Conservation (phyloP, 169 alveolate genomes). For the Neospora caninum region DNA sequence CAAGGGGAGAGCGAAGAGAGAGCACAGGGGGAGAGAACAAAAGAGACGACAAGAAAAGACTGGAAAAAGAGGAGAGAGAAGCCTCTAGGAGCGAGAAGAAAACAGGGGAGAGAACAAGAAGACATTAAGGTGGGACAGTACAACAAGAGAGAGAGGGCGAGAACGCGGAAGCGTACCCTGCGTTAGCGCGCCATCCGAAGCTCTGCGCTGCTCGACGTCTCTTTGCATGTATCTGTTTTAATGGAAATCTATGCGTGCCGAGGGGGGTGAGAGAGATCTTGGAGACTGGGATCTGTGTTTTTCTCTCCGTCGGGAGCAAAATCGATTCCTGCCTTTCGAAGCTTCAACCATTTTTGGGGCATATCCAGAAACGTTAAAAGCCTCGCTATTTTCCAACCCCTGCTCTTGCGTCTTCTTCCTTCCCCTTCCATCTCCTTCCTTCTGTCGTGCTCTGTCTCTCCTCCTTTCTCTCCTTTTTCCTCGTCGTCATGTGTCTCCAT, state of each 20-base stretch:
- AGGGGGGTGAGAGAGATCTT: too few species aligned
- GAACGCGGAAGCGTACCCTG: too few species aligned
- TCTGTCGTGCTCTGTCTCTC: not conserved
- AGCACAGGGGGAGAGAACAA: not conserved
- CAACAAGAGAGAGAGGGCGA: not conserved
- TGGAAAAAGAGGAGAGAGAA: not conserved
- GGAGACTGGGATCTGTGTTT: too few species aligned
- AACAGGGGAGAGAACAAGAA: not conserved
- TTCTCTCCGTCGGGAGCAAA: too few species aligned
- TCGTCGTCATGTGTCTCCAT: not conserved
- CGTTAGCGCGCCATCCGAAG: too few species aligned
- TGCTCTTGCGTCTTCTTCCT: not conserved
- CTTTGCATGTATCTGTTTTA: too few species aligned
- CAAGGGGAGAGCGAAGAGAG: not conserved
- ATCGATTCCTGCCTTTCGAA: too few species aligned
- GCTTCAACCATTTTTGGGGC: too few species aligned
- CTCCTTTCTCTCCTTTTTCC: not conserved
- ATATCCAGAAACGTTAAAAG: too few species aligned
- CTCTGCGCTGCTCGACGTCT: too few species aligned
- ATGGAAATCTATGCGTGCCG: too few species aligned
- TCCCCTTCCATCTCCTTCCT: not conserved
- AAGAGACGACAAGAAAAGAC: not conserved
- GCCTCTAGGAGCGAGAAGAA: too few species aligned
- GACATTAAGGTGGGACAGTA: not conserved
- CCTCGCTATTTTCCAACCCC: not conserved